phyloP scores from a whole-genome alignment of 306 rosid species.

The Ziziphus jujuba region DNA sequence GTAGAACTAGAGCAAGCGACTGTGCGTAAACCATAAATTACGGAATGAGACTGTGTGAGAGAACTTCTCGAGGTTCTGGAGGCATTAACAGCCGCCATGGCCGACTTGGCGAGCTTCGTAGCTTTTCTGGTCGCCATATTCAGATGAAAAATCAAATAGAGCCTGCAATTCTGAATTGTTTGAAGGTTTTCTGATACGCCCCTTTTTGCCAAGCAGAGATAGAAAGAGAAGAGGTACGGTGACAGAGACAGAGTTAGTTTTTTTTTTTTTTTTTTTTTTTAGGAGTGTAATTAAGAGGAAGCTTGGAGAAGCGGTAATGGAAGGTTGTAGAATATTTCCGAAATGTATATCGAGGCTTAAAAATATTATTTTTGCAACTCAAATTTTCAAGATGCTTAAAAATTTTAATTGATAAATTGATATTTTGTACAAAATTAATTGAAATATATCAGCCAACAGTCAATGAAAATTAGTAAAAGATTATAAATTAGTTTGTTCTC shows the following conservation, averaged over 20 bases:
- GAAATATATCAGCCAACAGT: no score
- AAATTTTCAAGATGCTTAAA: no score
- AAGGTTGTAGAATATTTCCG: slow-evolving; percentile 13
- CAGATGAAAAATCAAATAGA: not conserved
- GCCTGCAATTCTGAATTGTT: not conserved
- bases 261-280: not conserved
- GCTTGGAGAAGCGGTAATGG: slow-evolving; percentile 34
- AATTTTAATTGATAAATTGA: no score
- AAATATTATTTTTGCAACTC: no score
- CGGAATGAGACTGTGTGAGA: slow-evolving; percentile 30
- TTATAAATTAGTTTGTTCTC: no score
- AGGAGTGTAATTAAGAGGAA: not conserved
- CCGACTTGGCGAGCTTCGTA: slow-evolving; percentile 48
- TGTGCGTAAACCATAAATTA: slow-evolving; percentile 6
- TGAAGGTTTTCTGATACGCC: no score
- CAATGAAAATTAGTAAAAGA: no score
- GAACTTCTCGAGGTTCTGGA: slow-evolving; percentile 21
- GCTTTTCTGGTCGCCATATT: slow-evolving; percentile 79
- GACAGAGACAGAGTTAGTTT: no score
- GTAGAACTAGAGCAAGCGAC: slow-evolving; percentile 17
- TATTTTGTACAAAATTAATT: no score
- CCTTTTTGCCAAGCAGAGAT: no score
- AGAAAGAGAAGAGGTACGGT: no score
- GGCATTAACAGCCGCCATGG: slow-evolving; percentile 42
- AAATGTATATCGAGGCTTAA: not conserved